A percentile compares a stretch with the other conserved stretches of the same genome.
These are phyloP conservation scores for Mrakia frigida DNA, from an alignment of 768 basidiomycete species.

Conservation along the genomic window DNA sequence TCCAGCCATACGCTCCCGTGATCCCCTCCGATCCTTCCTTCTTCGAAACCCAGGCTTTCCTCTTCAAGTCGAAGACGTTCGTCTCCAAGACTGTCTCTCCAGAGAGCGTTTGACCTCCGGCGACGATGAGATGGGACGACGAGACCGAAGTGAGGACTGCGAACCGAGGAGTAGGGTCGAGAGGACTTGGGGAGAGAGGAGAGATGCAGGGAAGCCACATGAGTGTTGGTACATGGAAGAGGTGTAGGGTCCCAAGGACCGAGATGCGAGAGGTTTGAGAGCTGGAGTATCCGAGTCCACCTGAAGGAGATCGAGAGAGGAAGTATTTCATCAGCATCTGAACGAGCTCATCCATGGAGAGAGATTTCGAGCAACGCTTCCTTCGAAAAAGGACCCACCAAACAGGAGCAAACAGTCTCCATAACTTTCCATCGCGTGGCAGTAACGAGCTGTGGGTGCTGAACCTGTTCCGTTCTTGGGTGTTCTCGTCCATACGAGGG, in stretches of 20 bases:
- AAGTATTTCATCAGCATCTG: background rate
- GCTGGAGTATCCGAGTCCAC: background rate
- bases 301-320: background rate
- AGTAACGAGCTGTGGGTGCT: background rate
- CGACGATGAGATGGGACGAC: background rate
- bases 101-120: background rate
- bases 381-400: background rate
- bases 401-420: background rate
- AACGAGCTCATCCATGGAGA: background rate
- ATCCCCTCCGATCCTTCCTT: background rate
- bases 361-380: background rate
- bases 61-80: background rate
- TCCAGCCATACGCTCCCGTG: background rate
- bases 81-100: background rate
- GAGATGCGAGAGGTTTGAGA: background rate
- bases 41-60: background rate
- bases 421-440: background rate
- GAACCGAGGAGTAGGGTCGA: background rate
- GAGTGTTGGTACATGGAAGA: background rate
- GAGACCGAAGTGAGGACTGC: background rate
- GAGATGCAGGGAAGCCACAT: background rate
- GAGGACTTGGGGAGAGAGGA: background rate
- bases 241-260: background rate
- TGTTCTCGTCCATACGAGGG: background rate
- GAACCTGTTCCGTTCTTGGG: background rate